Evolutionary conservation across 768 basidiomycete genomes (phyloP).

Genomic region (Russula sp.): DNA sequence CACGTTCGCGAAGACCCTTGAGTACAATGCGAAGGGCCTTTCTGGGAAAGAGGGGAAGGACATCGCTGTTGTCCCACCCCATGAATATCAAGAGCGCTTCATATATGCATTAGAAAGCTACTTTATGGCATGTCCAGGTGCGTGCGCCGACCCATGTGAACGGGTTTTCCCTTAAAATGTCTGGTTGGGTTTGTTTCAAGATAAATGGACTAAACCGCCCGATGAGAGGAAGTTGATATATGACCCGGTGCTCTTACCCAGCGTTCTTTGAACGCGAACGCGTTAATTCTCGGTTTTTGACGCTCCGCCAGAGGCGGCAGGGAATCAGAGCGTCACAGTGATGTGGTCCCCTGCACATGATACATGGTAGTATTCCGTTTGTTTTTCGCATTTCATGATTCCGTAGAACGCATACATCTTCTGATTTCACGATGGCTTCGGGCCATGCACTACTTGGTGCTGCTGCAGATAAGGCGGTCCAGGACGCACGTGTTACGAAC

Average conservation of each 20-base stretch:
- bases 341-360: background rate
- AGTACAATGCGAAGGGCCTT: constrained; percentile 78
- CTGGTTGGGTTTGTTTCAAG: constrained; percentile 21
- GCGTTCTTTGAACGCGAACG: constrained; percentile 32
- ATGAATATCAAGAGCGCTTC: constrained; percentile 75
- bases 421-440: too few species aligned
- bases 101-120: constrained; percentile 66
- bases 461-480: too few species aligned
- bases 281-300: background rate
- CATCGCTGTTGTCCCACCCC: constrained; percentile 73
- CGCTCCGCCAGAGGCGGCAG: background rate
- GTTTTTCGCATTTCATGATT: background rate
- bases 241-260: constrained; percentile 30
- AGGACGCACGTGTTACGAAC: too few species aligned
- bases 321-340: background rate
- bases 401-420: background rate
- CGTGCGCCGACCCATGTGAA: constrained; percentile 19
- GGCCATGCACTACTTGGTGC: too few species aligned
- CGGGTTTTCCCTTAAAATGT: background rate
- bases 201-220: constrained; percentile 37
- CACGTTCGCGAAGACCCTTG: constrained; percentile 79
- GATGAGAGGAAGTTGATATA: constrained; percentile 30
- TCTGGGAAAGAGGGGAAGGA: constrained; percentile 53
- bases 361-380: background rate
- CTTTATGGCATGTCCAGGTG: constrained; percentile 72